Evolutionary conservation across 2,329 filamentous ascomycete species (phyloP), one percentile per base, ranked within the genome.

Genomic region (Remersonia thermophila): DNA sequence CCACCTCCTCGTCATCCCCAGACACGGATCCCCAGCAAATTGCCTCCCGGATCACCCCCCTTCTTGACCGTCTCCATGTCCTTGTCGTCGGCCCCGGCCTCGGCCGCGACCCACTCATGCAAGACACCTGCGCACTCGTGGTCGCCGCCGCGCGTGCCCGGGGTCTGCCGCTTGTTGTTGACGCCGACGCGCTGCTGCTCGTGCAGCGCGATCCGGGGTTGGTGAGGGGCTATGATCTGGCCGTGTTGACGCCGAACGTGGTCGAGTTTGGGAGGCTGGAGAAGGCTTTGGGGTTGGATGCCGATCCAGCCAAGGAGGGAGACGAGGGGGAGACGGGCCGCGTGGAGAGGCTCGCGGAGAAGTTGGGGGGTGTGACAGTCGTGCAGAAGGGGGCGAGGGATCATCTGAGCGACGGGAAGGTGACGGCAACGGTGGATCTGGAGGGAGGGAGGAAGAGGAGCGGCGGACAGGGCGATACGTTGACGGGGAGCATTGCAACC

Each of bases 51-150:
- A 80, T 96, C 46, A 71, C 87, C 42, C 73, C 71, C 41, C 82
- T 96, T 75, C 73, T 98, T 3, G 69, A 80, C 6, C 81, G 91
- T 1, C 70, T 98, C 4, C 89, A 98, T 56, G 86, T 91, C 27
- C 72, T 98, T 7, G 89, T 98, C 34, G 78, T 96, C 36, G 91
- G 91, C 0, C 91, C 91, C 0, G 91, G 91, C 0, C 71, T 98
- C 2, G 91, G 91, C 27, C 79, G 91, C 35, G 91, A 98, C 57
- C 69, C 74, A 20, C 67, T 93, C 28, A 96, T 96, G 75, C 86
- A 93, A 51, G 80, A 83, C 40, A 93, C 86, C 2, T 84, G 84
- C 37, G 77, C 77, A 2, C 69, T 71, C 18, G 81, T 96, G 12
- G 79, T 98, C 44, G 69, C 71, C 28, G 86, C 83, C 27, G 91